Evolutionary conservation across 139 green algal genomes (phyloP), one percentile per base, ranked within the genome.

Genomic region (Tetraselmis striata): DNA sequence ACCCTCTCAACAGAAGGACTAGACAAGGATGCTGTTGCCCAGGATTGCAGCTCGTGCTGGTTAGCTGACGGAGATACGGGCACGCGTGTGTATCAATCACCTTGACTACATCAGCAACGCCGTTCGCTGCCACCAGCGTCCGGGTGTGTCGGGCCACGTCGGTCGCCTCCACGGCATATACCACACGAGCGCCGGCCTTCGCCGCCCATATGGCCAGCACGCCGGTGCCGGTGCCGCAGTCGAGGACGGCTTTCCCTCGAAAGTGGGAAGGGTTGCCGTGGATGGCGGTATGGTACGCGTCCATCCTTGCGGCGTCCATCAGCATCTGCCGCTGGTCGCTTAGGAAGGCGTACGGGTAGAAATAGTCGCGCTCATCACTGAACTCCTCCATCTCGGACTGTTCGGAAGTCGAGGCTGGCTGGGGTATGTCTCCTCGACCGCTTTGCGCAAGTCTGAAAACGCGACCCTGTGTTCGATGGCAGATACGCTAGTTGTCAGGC

Each of bases 101-200:
- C 45, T 67, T 67, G 18, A 67, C 45, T 18, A 79, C 75, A 30
- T 79, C 75, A 28, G 5, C 1, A 23, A 94, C 92, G 77, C 93
- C 93, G 86, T 99, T 98, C 24, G 88, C 83, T n/a, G 90, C 86
- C 24, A 97, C 90, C 58, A 99, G 88, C 27, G 81, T 87, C 23
- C 89, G 80, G 27, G 97, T 97, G 82, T 93, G 79, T 80, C 92
- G 86, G 1, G 95, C 96, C 92, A 99, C 98, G 86, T 88, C 81
- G 1, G 97, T 99, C 0, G 96, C 96, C 87, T 99, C 97, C 0
- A 99, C 95, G 1, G 97, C 97, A 83, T 98, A 98, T 67, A 98
- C 95, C 79, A 90, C 88, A 24, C 59, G 76, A 32, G 93, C 93
- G 27, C 93, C 75, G 24, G 94, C 95, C 82, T 94, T 94, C 58